Base-by-base conservation (phyloP, 148 eudicot genomes). In the Gaultheria prostrata region DNA sequence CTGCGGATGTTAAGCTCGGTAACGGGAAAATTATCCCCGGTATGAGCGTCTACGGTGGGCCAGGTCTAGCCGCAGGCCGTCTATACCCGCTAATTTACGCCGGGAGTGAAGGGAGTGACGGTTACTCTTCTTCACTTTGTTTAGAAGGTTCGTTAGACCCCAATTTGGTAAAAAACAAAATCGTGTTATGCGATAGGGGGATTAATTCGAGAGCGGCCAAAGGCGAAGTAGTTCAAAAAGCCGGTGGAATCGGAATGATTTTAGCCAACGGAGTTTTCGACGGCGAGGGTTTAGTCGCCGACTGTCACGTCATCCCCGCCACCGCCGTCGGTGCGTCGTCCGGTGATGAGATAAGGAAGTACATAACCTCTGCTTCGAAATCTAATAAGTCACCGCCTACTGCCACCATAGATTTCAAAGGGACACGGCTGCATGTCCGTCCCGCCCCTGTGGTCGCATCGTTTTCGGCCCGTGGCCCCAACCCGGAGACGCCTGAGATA, bases 201-300 rank as follows among this genome's bases (percentile, higher is more conserved):
- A 92, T 92, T 80, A 97, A 97, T 83, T 94, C 99, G 0, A 87
- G 99, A 43, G 89, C 94, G 1, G 95, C 90, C 0, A 97, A 97
- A 77, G 99, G 99, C 5, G 90, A 92, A 45, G 98, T 97, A 0
- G 99, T 97, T 32, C 90, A 85, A 81, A 88, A 87, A 24, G 97
- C 94, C 0, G 99, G 99, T 15, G 99, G 97, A 3, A 73, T 91
- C 5, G 99, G 93, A 10, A 93, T 97, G 99, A 93, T 97, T 39
- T 79, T 97, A 7, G 98, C 99, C 0, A 97, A 97, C 56, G 99
- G 98, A 2, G 94, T 91, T 0, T 97, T 94, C 17, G 98, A 97
- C 76, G 99, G 98, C 13, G 99, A 97, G 54, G 99, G 99, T 0
- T 82, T 97, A n/a, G 99, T 97, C 32, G 99, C 98, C 24, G 99